Conservation (phyloP, 2,329 filamentous ascomycete genomes). For the Aurifilum marmelostoma region DNA sequence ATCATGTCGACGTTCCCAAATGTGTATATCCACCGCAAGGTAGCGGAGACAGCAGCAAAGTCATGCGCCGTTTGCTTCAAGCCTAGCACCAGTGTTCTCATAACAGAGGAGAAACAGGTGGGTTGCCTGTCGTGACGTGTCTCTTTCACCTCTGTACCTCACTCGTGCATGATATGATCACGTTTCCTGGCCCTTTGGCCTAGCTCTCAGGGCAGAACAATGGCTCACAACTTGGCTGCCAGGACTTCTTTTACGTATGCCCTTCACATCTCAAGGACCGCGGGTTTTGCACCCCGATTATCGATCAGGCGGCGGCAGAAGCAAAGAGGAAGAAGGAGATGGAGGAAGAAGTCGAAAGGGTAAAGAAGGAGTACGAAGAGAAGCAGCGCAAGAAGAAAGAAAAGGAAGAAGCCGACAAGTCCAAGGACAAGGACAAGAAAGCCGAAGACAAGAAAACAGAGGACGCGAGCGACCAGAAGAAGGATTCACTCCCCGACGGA, state of each 20-base stretch:
- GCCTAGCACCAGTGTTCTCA: slow-evolving; percentile 81
- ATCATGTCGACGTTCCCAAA: slow-evolving; percentile 67
- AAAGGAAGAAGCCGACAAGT: slow-evolving; percentile 63
- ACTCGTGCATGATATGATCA: neutral
- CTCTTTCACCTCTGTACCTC: neutral
- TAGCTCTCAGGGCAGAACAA: neutral
- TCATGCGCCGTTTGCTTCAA: slow-evolving; percentile 93
- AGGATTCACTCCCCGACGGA: slow-evolving; percentile 37
- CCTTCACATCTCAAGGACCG: slow-evolving; percentile 79
- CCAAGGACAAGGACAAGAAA: slow-evolving; percentile 53
- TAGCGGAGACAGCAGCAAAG: slow-evolving; percentile 82
- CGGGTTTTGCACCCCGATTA: slow-evolving; percentile 76
- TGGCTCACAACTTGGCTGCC: slow-evolving; percentile 25
- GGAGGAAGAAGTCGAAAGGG: slow-evolving; percentile 64
- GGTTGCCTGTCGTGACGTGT: slow-evolving; percentile 15
- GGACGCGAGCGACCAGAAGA: slow-evolving; percentile 40
- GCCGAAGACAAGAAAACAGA: slow-evolving; percentile 49
- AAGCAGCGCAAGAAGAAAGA: slow-evolving; percentile 70
- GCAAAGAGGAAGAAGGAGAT: slow-evolving; percentile 68
- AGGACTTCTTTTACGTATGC: slow-evolving; percentile 93
- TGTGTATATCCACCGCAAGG: slow-evolving; percentile 80
- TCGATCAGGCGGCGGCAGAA: slow-evolving; percentile 68
- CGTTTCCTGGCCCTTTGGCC: too few relatives aligned
- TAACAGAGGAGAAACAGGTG: slow-evolving; percentile 89
- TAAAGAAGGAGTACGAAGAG: slow-evolving; percentile 80